phyloP scores from a whole-genome alignment of 73 alveolate species.

The Chromera velia region DNA sequence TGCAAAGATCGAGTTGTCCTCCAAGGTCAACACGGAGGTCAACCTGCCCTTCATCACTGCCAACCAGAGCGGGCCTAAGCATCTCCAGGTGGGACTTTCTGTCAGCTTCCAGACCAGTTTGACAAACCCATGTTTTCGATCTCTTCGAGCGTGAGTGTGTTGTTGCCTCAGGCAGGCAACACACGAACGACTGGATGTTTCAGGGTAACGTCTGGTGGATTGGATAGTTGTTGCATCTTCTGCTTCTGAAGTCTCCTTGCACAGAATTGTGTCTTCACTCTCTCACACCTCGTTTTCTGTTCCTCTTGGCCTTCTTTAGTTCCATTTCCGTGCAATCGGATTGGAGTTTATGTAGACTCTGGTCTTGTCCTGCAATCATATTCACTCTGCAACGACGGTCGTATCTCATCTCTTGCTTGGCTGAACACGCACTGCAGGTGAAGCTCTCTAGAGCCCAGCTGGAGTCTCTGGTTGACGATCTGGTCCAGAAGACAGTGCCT shows the following conservation, averaged over 20 bases:
- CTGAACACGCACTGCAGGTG: slow-evolving; percentile 2
- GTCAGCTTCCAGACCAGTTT: slow-evolving; percentile 29
- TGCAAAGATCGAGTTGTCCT: slow-evolving; percentile 13
- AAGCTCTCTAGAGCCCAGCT: slow-evolving; percentile 73
- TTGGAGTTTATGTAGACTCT: too few species aligned
- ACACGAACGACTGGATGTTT: background rate
- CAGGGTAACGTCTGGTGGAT: background rate
- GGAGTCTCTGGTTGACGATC: slow-evolving; percentile 60
- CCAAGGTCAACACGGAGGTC: slow-evolving; percentile 63
- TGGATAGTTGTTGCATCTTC: background rate
- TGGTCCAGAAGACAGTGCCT: slow-evolving; percentile 61
- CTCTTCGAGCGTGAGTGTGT: background rate
- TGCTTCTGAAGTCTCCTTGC: too few species aligned
- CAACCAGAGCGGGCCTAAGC: slow-evolving; percentile 89
- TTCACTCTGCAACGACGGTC: too few species aligned
- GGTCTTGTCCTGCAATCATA: too few species aligned
- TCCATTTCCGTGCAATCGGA: too few species aligned
- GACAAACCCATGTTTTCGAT: background rate
- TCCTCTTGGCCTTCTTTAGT: too few species aligned
- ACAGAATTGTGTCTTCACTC: too few species aligned
- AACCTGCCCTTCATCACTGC: slow-evolving; percentile 78
- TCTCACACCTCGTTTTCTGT: too few species aligned
- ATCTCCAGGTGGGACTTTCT: slow-evolving; percentile 59
- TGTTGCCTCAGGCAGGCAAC: too few species aligned
- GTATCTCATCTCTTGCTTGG: too few species aligned